Evolutionary conservation across 495 filamentous ascomycete species (phyloP).

Genomic region (Aspergillus egyptiacus): DNA sequence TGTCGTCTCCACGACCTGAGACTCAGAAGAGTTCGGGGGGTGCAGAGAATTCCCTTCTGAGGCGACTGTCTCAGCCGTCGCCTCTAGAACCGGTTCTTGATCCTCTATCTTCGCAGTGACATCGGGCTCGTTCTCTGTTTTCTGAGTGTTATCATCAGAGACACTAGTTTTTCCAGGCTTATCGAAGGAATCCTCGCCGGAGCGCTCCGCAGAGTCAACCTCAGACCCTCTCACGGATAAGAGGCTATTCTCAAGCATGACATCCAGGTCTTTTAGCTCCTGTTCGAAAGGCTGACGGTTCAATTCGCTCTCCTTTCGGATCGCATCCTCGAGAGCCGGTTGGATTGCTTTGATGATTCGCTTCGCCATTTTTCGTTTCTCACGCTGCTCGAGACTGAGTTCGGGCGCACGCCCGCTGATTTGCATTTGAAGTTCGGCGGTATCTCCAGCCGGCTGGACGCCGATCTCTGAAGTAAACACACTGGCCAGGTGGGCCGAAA

Average conservation of each 20-base stretch:
- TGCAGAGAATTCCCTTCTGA: constrained; percentile 6
- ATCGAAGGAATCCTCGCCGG: constrained; percentile 23
- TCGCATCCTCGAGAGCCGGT: constrained; percentile 66
- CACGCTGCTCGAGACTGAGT: constrained; percentile 58
- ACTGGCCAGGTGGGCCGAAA: constrained; percentile 64
- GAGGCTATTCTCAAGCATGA: constrained; percentile 58
- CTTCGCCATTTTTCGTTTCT: constrained; percentile 67
- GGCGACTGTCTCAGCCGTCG: constrained; percentile 3
- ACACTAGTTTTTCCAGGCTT: constrained; percentile 9
- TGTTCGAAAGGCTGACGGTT: constrained; percentile 61
- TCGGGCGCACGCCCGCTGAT: constrained; percentile 48
- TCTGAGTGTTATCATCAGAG: constrained; percentile 18
- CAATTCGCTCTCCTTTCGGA: constrained; percentile 74
- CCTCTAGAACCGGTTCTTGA: constrained; percentile 6
- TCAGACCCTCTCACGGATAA: constrained; percentile 40
- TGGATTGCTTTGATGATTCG: constrained; percentile 78
- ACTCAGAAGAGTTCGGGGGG: background rate
- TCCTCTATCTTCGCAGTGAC: constrained; percentile 17
- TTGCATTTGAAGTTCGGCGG: constrained; percentile 47
- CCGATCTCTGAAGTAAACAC: constrained; percentile 65
- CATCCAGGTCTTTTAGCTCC: constrained; percentile 65
- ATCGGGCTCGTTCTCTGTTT: constrained; percentile 17
- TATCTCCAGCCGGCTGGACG: constrained; percentile 46
- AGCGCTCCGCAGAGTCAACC: constrained; percentile 26
- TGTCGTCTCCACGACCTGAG: background rate